Percentiles rank a stretch among this genome's conserved stretches.
These are phyloP conservation scores for Ceratobasidium sp. DNA, from an alignment of 1,284 basidiomycete species.

Conservation along the genomic window DNA sequence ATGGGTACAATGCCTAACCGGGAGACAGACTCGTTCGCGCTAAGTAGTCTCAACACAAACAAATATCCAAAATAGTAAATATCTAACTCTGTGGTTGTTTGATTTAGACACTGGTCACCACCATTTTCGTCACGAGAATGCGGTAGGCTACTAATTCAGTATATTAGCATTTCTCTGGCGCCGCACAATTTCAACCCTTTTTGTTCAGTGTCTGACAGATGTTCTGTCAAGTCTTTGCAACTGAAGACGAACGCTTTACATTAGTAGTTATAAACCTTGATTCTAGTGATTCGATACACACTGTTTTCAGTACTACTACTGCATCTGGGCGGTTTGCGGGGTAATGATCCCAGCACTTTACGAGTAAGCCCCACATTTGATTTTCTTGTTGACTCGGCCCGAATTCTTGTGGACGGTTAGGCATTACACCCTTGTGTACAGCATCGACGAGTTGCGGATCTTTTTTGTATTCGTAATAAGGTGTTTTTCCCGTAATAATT, in stretches of 20 bases:
- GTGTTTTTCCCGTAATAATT: conserved; percentile 3
- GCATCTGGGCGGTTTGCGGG: background rate
- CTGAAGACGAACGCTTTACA: no score
- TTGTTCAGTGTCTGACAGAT: no score
- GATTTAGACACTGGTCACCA: conserved; percentile 21
- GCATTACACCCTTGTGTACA: background rate
- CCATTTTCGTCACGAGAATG: background rate
- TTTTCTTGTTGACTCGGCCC: background rate
- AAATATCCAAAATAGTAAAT: background rate
- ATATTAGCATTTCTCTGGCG: no score
- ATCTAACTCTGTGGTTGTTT: background rate
- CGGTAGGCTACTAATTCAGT: no score
- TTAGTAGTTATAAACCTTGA: no score
- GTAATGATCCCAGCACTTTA: conserved; percentile 1
- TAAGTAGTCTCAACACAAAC: background rate
- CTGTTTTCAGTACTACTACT: background rate
- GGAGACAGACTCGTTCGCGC: conserved; percentile 25
- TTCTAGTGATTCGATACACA: no score
- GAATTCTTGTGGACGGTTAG: conserved; percentile 3
- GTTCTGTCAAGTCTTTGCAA: no score
- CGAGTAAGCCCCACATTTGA: conserved; percentile 5
- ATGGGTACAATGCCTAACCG: conserved; percentile 17
- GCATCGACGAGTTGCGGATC: background rate
- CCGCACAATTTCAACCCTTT: background rate
- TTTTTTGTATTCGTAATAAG: conserved; percentile 1